phyloP scores from a whole-genome alignment of 768 basidiomycete genomes.

The Antrodiella citrinella region DNA sequence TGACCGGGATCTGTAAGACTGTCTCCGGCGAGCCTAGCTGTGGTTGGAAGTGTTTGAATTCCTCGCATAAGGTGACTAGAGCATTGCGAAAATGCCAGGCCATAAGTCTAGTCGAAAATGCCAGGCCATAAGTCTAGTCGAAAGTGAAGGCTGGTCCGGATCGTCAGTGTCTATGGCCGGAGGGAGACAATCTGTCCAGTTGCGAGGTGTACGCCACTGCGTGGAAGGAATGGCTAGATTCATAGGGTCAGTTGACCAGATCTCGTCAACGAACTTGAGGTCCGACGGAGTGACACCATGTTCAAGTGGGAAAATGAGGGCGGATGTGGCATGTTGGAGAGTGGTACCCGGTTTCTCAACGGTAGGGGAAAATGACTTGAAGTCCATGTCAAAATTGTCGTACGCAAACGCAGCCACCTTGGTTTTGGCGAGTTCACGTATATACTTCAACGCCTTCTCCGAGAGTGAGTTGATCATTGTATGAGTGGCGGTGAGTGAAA shows the following conservation, averaged over 20 bases:
- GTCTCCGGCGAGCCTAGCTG: slow-evolving; percentile 10
- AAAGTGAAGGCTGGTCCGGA: no score
- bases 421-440: slow-evolving; percentile 16
- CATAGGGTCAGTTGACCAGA: slow-evolving; percentile 20
- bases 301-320: slow-evolving; percentile 20
- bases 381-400: slow-evolving; percentile 36
- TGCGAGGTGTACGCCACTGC: no score
- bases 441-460: slow-evolving; percentile 1
- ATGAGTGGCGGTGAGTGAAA: slow-evolving; percentile 1
- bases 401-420: slow-evolving; percentile 26
- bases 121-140: slow-evolving; percentile 18
- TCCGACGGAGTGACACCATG: slow-evolving; percentile 16
- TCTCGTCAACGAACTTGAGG: slow-evolving; percentile 23
- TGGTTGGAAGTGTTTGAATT: slow-evolving; percentile 3
- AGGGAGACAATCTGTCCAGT: no score
- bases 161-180: no score
- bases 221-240: neutral
- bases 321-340: slow-evolving; percentile 29
- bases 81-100: slow-evolving; percentile 21
- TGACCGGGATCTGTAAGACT: slow-evolving; percentile 13
- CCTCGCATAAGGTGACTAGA: slow-evolving; percentile 19
- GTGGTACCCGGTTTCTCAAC: slow-evolving; percentile 20
- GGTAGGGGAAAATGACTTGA: slow-evolving; percentile 23
- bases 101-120: slow-evolving; percentile 19
- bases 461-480: slow-evolving; percentile 2